Evolutionary conservation across 352 stramenopile species (phyloP).

Genomic region (Phytophthora hibernalis): DNA sequence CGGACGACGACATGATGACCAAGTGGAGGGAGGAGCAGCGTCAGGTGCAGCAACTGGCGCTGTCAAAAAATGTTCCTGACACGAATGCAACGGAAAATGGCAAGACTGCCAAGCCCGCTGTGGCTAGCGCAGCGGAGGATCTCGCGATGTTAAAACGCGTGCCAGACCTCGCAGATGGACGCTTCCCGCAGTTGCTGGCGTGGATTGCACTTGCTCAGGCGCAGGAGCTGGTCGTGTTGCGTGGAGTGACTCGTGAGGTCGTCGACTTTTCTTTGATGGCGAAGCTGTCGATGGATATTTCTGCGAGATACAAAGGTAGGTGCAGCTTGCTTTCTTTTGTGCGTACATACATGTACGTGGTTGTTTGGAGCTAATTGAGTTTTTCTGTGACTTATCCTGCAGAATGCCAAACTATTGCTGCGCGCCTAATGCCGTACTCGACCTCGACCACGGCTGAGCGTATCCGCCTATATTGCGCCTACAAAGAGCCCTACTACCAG

Average conservation of each 20-base stretch:
- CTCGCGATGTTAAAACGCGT: slow-evolving; percentile 55
- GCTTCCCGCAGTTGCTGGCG: slow-evolving; percentile 55
- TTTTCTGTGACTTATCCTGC: slow-evolving; percentile 2
- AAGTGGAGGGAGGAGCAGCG: slow-evolving; percentile 70
- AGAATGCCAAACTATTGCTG: slow-evolving; percentile 45
- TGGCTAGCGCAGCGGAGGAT: slow-evolving; percentile 21
- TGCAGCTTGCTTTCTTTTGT: slow-evolving; percentile 2
- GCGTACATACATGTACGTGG: neutral
- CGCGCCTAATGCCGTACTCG: slow-evolving; percentile 43
- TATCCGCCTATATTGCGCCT: slow-evolving; percentile 54
- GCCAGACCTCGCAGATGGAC: slow-evolving; percentile 59
- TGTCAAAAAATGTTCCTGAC: neutral
- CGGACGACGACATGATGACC: slow-evolving; percentile 51
- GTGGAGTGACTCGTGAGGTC: slow-evolving; percentile 61
- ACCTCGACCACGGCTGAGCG: slow-evolving; percentile 49
- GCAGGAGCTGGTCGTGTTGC: slow-evolving; percentile 71
- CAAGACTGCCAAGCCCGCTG: neutral
- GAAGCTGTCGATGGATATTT: slow-evolving; percentile 69
- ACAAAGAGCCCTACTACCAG: slow-evolving; percentile 70
- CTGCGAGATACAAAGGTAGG: slow-evolving; percentile 54
- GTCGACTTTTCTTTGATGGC: slow-evolving; percentile 75
- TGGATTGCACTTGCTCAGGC: slow-evolving; percentile 70
- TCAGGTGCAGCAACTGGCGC: slow-evolving; percentile 15
- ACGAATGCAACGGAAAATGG: slow-evolving; percentile 2
- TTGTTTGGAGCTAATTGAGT: slow-evolving; percentile 1